Percentiles rank a stretch among this genome's conserved stretches.
phyloP scores from a whole-genome alignment of 306 rosid species.

The Trifolium dubium region DNA sequence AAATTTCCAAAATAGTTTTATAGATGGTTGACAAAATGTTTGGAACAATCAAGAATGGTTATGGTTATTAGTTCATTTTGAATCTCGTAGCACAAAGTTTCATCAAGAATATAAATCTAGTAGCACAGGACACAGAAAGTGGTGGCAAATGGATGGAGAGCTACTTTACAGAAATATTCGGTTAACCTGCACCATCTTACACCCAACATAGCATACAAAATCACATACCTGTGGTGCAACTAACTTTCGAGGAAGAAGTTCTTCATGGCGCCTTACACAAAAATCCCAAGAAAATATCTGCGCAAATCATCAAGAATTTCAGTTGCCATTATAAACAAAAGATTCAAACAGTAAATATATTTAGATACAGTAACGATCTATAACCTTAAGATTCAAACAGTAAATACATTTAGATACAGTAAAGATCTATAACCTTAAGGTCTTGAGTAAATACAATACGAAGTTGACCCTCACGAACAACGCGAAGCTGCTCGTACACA shows the following conservation, averaged over 20 bases:
- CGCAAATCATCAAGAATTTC: constrained; percentile 28
- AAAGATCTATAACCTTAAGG: constrained; percentile 62
- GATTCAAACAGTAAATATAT: constrained; percentile 17
- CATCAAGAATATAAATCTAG: background rate
- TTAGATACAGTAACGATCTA: background rate
- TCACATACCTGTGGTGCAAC: constrained; percentile 96
- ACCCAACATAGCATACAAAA: constrained; percentile 20
- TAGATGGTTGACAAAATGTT: background rate
- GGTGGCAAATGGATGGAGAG: background rate
- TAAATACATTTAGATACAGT: constrained; percentile 3
- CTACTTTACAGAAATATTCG: background rate
- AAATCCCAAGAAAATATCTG: constrained; percentile 96
- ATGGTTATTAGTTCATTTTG: background rate
- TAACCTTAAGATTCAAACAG: constrained; percentile 22
- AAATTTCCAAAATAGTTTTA: background rate
- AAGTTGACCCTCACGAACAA: constrained; percentile 97
- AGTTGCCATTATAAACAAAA: constrained; percentile 12
- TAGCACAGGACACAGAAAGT: background rate
- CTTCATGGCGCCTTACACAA: constrained; percentile 95
- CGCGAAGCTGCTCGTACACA: constrained; percentile 95
- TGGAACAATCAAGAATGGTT: background rate
- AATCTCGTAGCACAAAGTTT: background rate
- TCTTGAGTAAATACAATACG: constrained; percentile 86
- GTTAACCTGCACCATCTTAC: background rate
- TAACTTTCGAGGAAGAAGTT: constrained; percentile 92